Evolutionary conservation across 2,329 filamentous ascomycete genomes (phyloP), one percentile per base, ranked within the genome.

Genomic region (Fusarium transvaalense): DNA sequence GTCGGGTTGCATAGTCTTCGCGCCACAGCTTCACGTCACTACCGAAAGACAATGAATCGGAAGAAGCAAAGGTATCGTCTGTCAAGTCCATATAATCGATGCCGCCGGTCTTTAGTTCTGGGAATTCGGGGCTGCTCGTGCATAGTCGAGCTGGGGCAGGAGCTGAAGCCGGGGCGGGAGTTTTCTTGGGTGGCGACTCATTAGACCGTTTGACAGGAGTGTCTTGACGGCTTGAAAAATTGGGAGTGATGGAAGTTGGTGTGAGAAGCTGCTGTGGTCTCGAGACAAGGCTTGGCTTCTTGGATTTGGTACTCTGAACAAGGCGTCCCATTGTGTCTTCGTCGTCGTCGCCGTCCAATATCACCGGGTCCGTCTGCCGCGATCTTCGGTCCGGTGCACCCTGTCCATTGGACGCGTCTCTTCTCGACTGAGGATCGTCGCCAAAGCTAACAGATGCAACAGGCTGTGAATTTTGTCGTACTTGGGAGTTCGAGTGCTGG

Each of bases 281-380:
- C 10, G 81, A 76, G 23, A 83, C 64, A 27, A 86, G 79, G 29
- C 79, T 80, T 8, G 82, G 82, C 59, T 81, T 83, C 66, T 80
- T 85, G 7, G 80, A 75, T 64, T 78, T 82, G n/a, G 79, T 77
- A 43, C 77, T 81, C 9, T 82, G 80, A 15, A 79, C 79, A 48
- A 85, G 72, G 46, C 79, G 79, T 29, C 81, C 83, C 84, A 86
- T 86, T 39, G 65, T 78, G 62, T 74, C 75, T 61, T 76, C 72
- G 60, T 54, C 31, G 23, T 74, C 75, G 61, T 75, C 71, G 61
- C 64, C 75, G 54, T 65, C 75, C 37, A 65, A 48, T 42, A 61
- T 73, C 62, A 72, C 71, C 71, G 75, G 68, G 58, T 74, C 71
- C 42, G 66, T 66, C 64, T 76, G 72, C 66, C 61, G 59, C 54